These are phyloP conservation scores for Rhamnella rubrinervis DNA, from an alignment of 331 rosid species.

Conservation along the genomic window DNA sequence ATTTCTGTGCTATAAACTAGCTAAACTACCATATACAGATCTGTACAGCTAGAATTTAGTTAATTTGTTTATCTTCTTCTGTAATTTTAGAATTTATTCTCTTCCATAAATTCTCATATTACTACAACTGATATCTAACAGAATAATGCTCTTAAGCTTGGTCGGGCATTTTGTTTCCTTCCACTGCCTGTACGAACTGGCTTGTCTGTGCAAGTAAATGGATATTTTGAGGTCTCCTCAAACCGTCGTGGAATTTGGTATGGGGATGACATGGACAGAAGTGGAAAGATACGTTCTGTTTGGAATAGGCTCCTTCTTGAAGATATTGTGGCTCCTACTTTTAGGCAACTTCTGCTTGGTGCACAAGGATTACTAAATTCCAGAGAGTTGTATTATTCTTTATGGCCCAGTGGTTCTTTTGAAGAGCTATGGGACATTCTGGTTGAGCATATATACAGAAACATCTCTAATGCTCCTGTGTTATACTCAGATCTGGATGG, in stretches of 20 bases:
- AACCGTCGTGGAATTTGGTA: slow-evolving; percentile 99
- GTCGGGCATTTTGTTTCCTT: slow-evolving; percentile 95
- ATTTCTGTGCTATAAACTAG: no score
- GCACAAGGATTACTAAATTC: slow-evolving; percentile 67
- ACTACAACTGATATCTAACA: slow-evolving; percentile 49
- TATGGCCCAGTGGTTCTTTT: slow-evolving; percentile 91
- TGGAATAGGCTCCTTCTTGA: slow-evolving; percentile 96
- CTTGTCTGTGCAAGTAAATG: slow-evolving; percentile 86
- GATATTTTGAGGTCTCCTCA: slow-evolving; percentile 93
- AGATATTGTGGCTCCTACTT: slow-evolving; percentile 83
- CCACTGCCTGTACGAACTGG: slow-evolving; percentile 97
- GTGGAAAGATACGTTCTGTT: slow-evolving; percentile 88
- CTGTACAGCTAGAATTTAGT: background rate
- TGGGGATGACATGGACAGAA: slow-evolving; percentile 99
- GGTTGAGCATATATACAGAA: slow-evolving; percentile 76
- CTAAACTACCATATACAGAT: no score
- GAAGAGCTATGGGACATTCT: slow-evolving; percentile 94
- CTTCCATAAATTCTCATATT: slow-evolving; percentile 33
- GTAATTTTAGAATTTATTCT: slow-evolving; percentile 20
- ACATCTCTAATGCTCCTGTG: slow-evolving; percentile 53
- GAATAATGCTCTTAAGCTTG: slow-evolving; percentile 65
- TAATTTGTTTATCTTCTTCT: slow-evolving; percentile 13
- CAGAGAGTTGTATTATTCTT: slow-evolving; percentile 61
- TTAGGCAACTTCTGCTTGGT: slow-evolving; percentile 66
- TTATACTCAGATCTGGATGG: slow-evolving; percentile 73